Conservation (phyloP, 1,284 basidiomycete genomes). For the Irpex lacteus region DNA sequence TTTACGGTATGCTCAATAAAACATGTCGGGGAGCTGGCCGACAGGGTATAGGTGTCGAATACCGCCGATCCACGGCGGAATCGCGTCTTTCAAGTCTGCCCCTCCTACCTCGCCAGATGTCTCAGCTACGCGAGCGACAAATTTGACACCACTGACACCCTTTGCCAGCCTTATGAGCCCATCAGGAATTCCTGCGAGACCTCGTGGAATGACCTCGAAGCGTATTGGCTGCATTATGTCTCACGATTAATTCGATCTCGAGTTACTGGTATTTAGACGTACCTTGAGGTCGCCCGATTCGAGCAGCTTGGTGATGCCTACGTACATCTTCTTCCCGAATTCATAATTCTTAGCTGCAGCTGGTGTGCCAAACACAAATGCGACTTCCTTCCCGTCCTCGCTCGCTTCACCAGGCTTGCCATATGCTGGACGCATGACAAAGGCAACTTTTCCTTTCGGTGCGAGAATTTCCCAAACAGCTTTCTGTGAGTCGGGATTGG, state of each 20-base stretch:
- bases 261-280: neutral
- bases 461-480: constrained; percentile 24
- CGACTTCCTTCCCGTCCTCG: constrained; percentile 10
- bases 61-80: neutral
- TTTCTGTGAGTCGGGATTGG: constrained; percentile 22
- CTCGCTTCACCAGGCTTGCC: neutral
- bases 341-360: constrained; percentile 5
- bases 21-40: neutral
- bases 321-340: constrained; percentile 12
- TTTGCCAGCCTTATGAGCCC: constrained; percentile 23
- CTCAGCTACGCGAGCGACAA: constrained; percentile 28
- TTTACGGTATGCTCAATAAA: too few species aligned
- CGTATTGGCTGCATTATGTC: constrained; percentile 6
- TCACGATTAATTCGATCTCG: neutral
- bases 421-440: neutral
- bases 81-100: neutral
- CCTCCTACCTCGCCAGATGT: constrained; percentile 15
- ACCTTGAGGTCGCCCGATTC: constrained; percentile 15
- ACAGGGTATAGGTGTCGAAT: neutral
- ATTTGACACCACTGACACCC: constrained; percentile 27
- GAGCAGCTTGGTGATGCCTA: constrained; percentile 13
- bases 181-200: constrained; percentile 26
- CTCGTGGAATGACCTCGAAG: constrained; percentile 27
- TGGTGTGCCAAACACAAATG: constrained; percentile 8
- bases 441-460: neutral